Base-by-base conservation (phyloP, 2,329 filamentous ascomycete species). In the Aspergillus texensis region DNA sequence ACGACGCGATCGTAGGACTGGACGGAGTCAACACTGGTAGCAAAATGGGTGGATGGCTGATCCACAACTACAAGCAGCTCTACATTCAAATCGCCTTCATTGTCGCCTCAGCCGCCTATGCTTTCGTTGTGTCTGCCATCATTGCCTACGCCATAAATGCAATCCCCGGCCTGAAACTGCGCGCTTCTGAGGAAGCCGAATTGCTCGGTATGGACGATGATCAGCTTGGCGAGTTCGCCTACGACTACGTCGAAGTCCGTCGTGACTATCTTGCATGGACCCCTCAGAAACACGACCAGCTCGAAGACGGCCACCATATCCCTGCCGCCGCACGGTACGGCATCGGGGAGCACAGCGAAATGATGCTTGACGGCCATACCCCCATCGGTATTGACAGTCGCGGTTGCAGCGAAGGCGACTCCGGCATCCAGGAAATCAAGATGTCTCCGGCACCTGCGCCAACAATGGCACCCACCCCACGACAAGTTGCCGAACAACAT, bases 61-160 rank as follows among this genome's bases (percentile, higher is more conserved):
- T 91, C 75, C 84, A 86, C 75, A 84, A 91, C 84, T 92, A 84
- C 73, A 81, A 89, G 70, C 89, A 91, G 78, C 82, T 92, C 24
- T 90, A 87, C 70, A 88, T 91, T 75, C 89, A 92, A 77, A 80
- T 92, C 59, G 89, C 89, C 62, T 90, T 89, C 74, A 86, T 88
- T 68, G 83, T 86, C 53, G 87, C 89, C 57, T 84, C 85, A 59
- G 87, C 88, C 74, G 83, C 81, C 59, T 92, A 90, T 82, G 83
- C 88, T 34, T 92, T 92, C 71, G 82, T 84, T 64, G 77, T 91
- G 64, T 89, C 88, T 64, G 89, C 88, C 77, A 74, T 91, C 68
- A 89, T 92, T 70, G 85, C 91, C 30, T 91, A 89, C 78, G 76
- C 87, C 62, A 85, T 92, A 80, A 91, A 92, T 81, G 83, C 89